Conservation (phyloP, 2,329 filamentous ascomycete genomes). For the Diplodia mutila region DNA sequence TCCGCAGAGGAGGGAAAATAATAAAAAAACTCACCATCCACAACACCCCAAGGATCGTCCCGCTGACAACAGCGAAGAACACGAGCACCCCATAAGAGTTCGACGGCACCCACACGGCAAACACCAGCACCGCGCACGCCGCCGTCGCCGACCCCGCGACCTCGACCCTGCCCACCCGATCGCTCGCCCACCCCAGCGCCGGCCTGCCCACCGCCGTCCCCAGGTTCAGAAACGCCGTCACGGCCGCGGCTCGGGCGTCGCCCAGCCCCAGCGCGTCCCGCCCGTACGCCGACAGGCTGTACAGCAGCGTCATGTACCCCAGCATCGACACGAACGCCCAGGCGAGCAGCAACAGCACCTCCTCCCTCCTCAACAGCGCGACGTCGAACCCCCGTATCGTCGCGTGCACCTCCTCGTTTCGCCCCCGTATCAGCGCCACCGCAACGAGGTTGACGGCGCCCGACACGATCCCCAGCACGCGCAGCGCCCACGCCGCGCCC, state of each 20-base stretch:
- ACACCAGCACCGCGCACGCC: slow-evolving; percentile 36
- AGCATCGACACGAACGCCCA: slow-evolving; percentile 53
- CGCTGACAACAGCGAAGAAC: slow-evolving; percentile 50
- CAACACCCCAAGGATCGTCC: slow-evolving; percentile 53
- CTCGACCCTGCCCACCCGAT: slow-evolving; percentile 50
- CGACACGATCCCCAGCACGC: slow-evolving; percentile 41
- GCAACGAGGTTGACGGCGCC: slow-evolving; percentile 37
- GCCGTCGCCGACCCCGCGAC: slow-evolving; percentile 46
- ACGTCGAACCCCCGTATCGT: neutral
- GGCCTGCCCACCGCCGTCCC: slow-evolving; percentile 54
- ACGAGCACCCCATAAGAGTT: slow-evolving; percentile 47
- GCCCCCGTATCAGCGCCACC: slow-evolving; percentile 33
- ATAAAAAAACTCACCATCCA: slow-evolving; percentile 46
- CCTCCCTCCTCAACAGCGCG: slow-evolving; percentile 31
- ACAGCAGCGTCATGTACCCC: slow-evolving; percentile 54
- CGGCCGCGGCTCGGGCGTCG: slow-evolving; percentile 43
- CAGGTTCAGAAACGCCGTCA: slow-evolving; percentile 52
- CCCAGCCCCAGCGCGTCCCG: slow-evolving; percentile 46
- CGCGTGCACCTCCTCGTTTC: neutral
- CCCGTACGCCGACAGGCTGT: slow-evolving; percentile 53
- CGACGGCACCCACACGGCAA: slow-evolving; percentile 54
- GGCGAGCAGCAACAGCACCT: slow-evolving; percentile 43
- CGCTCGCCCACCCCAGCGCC: slow-evolving; percentile 50
- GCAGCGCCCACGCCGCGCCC: slow-evolving; percentile 48
- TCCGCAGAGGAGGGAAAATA: too few relatives aligned